These are phyloP conservation scores for Neckera pumila DNA, from an alignment of 225 moss, liverwort and hornwort species.

Conservation along the genomic window DNA sequence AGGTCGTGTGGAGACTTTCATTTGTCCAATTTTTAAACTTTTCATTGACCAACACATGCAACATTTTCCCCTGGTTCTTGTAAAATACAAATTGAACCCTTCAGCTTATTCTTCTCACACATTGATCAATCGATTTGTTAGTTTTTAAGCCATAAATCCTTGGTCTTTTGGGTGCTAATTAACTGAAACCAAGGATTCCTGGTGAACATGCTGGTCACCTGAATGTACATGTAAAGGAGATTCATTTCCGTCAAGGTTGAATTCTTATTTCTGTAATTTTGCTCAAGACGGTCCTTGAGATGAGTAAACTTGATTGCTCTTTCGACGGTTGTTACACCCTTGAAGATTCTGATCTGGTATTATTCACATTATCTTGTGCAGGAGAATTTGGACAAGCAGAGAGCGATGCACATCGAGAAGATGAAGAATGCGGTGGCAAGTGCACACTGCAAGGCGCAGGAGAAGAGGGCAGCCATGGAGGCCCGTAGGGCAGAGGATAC, in stretches of 20 bases:
- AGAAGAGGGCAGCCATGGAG: constrained; percentile 33
- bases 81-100: neutral
- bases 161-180: neutral
- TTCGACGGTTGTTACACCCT: neutral
- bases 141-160: neutral
- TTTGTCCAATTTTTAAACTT: neutral
- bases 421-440: constrained; percentile 40
- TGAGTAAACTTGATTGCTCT: neutral
- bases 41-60: neutral
- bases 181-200: neutral
- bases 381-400: constrained; percentile 23
- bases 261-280: neutral
- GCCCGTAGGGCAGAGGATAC: constrained; percentile 22
- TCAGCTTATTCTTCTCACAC: too few species aligned
- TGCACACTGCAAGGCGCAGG: constrained; percentile 26
- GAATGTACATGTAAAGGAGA: neutral
- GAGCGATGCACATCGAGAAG: constrained; percentile 30
- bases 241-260: neutral
- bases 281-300: neutral
- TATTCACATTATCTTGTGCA: neutral
- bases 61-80: neutral
- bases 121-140: neutral
- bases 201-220: neutral
- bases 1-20: neutral
- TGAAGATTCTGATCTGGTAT: neutral